Percentiles rank a stretch among this genome's conserved stretches.
Evolutionary conservation across 345 rosid species (phyloP).

Genomic region (Tarenaya hassleriana): DNA sequence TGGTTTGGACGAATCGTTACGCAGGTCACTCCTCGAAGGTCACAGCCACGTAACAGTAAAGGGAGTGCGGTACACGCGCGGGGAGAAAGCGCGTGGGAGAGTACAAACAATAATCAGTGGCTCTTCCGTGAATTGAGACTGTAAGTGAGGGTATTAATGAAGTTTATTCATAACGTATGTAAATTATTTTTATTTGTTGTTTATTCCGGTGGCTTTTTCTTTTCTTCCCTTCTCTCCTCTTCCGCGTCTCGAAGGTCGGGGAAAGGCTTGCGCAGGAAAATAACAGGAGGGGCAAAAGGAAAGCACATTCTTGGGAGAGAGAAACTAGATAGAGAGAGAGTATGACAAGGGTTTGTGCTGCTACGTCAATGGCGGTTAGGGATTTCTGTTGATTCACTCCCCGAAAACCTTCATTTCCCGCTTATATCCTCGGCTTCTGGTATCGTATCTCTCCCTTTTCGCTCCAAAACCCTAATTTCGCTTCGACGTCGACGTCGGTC

Average conservation of each 20-base stretch:
- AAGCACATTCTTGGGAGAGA: slow-evolving; percentile 4
- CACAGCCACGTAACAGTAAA: no score
- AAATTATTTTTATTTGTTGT: neutral
- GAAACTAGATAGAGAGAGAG: slow-evolving; percentile 20
- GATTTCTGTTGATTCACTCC: slow-evolving; percentile 36
- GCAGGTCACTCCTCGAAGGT: no score
- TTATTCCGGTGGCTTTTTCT: neutral
- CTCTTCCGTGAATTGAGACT: no score
- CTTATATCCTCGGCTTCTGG: slow-evolving; percentile 20
- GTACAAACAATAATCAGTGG: no score
- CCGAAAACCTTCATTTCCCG: slow-evolving; percentile 24
- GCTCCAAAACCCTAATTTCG: slow-evolving; percentile 45
- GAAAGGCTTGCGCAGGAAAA: slow-evolving; percentile 25
- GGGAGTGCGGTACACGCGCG: no score
- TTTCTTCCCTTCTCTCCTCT: slow-evolving; percentile 14
- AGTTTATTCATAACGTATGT: no score
- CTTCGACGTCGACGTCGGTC: slow-evolving; percentile 5
- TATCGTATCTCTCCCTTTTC: slow-evolving; percentile 20
- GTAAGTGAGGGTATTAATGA: no score
- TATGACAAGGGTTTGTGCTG: slow-evolving; percentile 27
- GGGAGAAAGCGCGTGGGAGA: no score
- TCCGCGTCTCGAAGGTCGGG: slow-evolving; percentile 30
- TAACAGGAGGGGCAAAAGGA: slow-evolving; percentile 12
- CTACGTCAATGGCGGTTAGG: slow-evolving; percentile 54
- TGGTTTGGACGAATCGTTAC: no score